These are phyloP conservation scores for Phytophthora lateralis DNA, from an alignment of 352 stramenopile species.

Conservation along the genomic window DNA sequence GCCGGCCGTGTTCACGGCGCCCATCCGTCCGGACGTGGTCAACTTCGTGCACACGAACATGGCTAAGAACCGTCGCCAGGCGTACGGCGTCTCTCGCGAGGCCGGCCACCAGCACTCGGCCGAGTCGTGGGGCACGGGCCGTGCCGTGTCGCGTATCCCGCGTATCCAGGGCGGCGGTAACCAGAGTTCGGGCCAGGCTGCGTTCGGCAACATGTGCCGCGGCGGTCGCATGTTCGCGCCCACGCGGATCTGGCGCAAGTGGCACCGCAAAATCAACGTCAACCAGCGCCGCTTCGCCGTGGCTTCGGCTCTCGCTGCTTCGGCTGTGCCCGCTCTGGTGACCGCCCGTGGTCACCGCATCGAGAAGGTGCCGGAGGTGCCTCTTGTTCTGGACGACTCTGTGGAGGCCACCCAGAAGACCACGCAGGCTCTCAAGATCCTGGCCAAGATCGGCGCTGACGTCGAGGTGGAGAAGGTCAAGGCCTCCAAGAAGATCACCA, in stretches of 20 bases:
- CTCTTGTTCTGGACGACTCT: slow-evolving; percentile 95
- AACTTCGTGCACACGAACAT: slow-evolving; percentile 99
- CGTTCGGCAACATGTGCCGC: slow-evolving; percentile 99
- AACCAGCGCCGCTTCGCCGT: slow-evolving; percentile 98
- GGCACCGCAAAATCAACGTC: slow-evolving; percentile 98
- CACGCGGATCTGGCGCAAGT: slow-evolving; percentile 99
- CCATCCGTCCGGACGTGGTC: slow-evolving; percentile 98
- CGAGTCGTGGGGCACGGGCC: slow-evolving; percentile 98
- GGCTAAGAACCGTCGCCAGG: slow-evolving; percentile 99
- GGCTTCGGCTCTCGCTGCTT: slow-evolving; percentile 96
- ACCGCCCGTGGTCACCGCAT: slow-evolving; percentile 98
- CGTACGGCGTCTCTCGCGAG: slow-evolving; percentile 96
- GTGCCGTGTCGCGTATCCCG: slow-evolving; percentile 99
- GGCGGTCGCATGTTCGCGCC: slow-evolving; percentile 98
- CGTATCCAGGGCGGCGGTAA: slow-evolving; percentile 98
- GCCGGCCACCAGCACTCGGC: slow-evolving; percentile 98
- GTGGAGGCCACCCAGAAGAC: slow-evolving; percentile 96
- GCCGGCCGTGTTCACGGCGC: slow-evolving; percentile 96
- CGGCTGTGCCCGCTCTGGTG: slow-evolving; percentile 96
- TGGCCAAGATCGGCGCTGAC: slow-evolving; percentile 94
- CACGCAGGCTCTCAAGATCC: slow-evolving; percentile 93
- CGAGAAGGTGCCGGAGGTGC: slow-evolving; percentile 97
- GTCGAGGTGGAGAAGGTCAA: slow-evolving; percentile 98
- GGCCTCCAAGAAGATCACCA: slow-evolving; percentile 97
- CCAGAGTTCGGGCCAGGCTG: slow-evolving; percentile 97